phyloP scores from a whole-genome alignment of 2,329 filamentous ascomycete species.

The Botryotinia calthae region DNA sequence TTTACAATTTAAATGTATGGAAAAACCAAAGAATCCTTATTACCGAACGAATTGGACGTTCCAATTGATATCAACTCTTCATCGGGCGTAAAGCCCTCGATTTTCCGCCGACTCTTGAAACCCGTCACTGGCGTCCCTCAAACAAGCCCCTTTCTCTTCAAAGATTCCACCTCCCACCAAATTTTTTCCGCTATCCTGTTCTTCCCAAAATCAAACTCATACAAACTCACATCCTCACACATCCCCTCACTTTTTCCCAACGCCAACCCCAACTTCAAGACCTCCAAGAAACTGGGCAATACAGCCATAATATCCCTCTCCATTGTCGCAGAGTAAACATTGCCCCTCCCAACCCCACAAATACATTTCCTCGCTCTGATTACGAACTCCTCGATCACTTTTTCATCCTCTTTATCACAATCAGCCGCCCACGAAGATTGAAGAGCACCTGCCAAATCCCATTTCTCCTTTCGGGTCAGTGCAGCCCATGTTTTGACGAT shows the following conservation, averaged over 20 bases:
- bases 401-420: not conserved
- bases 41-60: fast-evolving
- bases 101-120: not conserved
- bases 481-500: not conserved
- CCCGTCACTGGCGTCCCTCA: not conserved
- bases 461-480: not conserved
- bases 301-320: not conserved
- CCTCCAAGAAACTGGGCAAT: not conserved
- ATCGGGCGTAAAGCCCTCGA: fast-evolving
- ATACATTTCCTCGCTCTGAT: not conserved
- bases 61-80: not conserved
- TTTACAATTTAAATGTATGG: not conserved
- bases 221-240: not conserved
- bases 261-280: not conserved
- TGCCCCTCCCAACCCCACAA: not conserved
- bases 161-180: not conserved
- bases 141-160: not conserved
- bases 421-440: not conserved
- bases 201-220: not conserved
- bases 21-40: fast-evolving
- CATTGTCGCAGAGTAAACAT: not conserved
- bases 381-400: not conserved
- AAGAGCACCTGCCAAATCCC: not conserved
- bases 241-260: not conserved
- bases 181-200: not conserved